Conservation (phyloP, 75 land plant genomes). For the Picea sitchensis region DNA sequence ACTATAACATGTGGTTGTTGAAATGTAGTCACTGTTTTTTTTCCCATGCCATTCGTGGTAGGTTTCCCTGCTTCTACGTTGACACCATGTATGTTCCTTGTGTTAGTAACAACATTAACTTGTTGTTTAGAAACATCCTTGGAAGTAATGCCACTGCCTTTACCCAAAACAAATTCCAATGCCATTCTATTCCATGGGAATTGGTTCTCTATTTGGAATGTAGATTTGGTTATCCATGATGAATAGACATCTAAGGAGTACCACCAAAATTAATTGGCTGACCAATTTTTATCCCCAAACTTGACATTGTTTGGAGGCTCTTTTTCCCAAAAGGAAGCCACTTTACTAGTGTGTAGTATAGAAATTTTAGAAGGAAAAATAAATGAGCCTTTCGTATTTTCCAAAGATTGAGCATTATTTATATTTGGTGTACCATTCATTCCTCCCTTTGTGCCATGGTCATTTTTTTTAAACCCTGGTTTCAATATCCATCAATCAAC, state of each 20-base stretch:
- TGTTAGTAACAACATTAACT: background rate
- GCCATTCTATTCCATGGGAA: constrained; percentile 32
- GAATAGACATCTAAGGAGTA: constrained; percentile 19
- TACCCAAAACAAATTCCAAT: constrained; percentile 26
- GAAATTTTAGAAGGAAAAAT: constrained; percentile 49
- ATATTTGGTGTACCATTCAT: constrained; percentile 15
- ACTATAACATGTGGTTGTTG: constrained; percentile 22
- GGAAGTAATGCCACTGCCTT: constrained; percentile 1
- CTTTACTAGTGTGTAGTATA: constrained; percentile 19
- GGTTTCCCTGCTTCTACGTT: background rate
- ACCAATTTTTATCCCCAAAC: constrained; percentile 26
- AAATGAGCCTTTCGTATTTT: constrained; percentile 43
- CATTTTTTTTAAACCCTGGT: constrained; percentile 12
- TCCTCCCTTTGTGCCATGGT: constrained; percentile 19
- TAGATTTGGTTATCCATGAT: background rate
- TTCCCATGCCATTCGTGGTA: too few relatives aligned
- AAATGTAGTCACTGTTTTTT: too few relatives aligned
- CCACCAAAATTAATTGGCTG: constrained; percentile 22
- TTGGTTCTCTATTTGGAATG: constrained; percentile 6
- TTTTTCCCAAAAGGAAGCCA: constrained; percentile 45
- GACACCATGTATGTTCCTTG: background rate
- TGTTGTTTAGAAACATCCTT: constrained; percentile 7
- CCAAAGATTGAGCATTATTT: constrained; percentile 37
- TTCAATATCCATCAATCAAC: background rate
- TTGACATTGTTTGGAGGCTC: constrained; percentile 13